Evolutionary conservation across 2,329 filamentous ascomycete genomes (phyloP).

Genomic region (Didymella pomorum): DNA sequence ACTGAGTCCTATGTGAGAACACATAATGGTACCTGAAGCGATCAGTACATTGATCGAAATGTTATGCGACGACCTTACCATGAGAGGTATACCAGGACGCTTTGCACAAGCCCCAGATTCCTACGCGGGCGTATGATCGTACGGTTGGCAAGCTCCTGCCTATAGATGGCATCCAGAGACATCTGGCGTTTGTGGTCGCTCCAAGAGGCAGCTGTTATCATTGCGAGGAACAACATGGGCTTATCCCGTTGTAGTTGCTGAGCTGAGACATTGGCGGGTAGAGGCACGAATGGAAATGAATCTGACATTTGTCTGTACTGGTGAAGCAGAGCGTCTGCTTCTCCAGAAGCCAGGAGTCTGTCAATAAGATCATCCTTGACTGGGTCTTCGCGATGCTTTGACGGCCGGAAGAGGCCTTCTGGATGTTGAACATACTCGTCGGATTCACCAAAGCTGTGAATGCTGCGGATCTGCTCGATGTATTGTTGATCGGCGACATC

Average conservation of each 20-base stretch:
- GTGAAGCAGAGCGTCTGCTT: slow-evolving; percentile 38
- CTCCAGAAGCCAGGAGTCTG: slow-evolving; percentile 29
- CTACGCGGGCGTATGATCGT: slow-evolving; percentile 41
- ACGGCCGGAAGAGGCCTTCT: slow-evolving; percentile 27
- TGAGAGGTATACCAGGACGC: slow-evolving; percentile 45
- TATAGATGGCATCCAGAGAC: slow-evolving; percentile 38
- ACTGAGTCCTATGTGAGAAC: slow-evolving; percentile 48
- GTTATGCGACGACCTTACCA: slow-evolving; percentile 31
- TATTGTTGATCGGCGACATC: slow-evolving; percentile 34
- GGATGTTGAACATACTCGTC: slow-evolving; percentile 23
- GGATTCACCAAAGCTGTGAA: slow-evolving; percentile 36
- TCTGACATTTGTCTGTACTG: slow-evolving; percentile 42
- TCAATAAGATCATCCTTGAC: slow-evolving; percentile 35
- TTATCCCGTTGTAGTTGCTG: slow-evolving; percentile 32
- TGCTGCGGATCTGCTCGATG: slow-evolving; percentile 35
- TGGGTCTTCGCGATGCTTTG: slow-evolving; percentile 29
- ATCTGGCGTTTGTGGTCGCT: slow-evolving; percentile 38
- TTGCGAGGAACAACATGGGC: slow-evolving; percentile 46
- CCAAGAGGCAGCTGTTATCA: slow-evolving; percentile 42
- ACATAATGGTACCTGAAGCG: slow-evolving; percentile 44
- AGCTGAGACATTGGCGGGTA: slow-evolving; percentile 26
- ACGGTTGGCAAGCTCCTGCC: slow-evolving; percentile 43
- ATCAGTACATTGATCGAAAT: not conserved
- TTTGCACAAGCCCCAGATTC: slow-evolving; percentile 43
- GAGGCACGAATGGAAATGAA: slow-evolving; percentile 44